A percentile compares a stretch with the other conserved stretches of the same genome.
Conservation (phyloP, 73 alveolate species). For the Paramecium octaurelia region DNA sequence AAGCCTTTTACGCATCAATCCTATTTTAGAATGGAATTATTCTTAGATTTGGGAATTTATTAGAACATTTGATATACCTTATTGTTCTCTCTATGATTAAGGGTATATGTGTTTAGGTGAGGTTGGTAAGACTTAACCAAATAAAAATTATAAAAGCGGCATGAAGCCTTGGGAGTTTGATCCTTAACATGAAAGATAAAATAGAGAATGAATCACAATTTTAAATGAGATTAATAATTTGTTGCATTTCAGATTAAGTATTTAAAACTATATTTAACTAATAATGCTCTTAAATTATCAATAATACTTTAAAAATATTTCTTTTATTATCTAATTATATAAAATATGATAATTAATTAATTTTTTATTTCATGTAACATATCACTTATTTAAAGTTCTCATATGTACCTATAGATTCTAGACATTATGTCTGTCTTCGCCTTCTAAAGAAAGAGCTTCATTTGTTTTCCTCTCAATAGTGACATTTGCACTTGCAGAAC, state of each 20-base stretch:
- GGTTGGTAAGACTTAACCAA: not conserved
- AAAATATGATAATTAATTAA: not conserved
- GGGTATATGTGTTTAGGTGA: slow-evolving; percentile 55
- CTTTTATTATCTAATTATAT: not conserved
- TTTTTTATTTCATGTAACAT: not conserved
- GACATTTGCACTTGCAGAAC: not conserved
- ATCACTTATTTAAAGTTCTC: not conserved
- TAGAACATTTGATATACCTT: slow-evolving; percentile 41
- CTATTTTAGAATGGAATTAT: slow-evolving; percentile 58
- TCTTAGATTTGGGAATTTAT: slow-evolving; percentile 50
- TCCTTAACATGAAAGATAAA: not conserved
- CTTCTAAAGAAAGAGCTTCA: not conserved
- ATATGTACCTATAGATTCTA: not conserved
- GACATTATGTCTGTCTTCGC: not conserved
- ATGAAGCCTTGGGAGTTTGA: slow-evolving; percentile 13
- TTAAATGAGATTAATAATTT: not conserved
- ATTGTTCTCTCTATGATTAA: slow-evolving; percentile 34
- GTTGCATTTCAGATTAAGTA: not conserved
- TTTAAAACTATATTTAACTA: not conserved
- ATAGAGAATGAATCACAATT: not conserved
- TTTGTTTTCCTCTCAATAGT: not conserved
- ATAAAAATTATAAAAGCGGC: not conserved
- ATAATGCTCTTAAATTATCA: not conserved
- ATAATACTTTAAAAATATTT: no score
- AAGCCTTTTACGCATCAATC: slow-evolving; percentile 49